phyloP scores from a whole-genome alignment of 2,329 filamentous ascomycete genomes.

The Hypoxylon sp. region DNA sequence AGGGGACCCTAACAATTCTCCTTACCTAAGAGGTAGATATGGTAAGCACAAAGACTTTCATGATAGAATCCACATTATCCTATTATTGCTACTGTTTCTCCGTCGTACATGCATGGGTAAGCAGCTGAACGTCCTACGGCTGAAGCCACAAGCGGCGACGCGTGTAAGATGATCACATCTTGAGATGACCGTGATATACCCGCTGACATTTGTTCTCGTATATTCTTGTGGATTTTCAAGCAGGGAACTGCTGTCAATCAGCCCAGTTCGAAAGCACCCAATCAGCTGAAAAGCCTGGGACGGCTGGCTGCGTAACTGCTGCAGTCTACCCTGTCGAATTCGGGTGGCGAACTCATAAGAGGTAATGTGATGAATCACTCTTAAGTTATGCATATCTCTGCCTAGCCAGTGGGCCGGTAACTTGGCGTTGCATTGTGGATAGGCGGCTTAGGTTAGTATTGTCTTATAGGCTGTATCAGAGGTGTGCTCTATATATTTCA shows the following conservation, averaged over 20 bases:
- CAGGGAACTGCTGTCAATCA: not conserved
- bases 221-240: not conserved
- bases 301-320: not conserved
- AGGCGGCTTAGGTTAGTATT: not conserved
- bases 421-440: not conserved
- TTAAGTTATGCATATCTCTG: not conserved
- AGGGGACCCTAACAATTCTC: not conserved
- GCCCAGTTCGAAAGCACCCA: conserved; percentile 2
- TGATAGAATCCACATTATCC: too few species aligned
- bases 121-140: not conserved
- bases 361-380: not conserved
- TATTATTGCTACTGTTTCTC: too few species aligned
- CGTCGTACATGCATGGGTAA: not conserved
- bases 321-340: not conserved
- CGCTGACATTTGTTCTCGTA: conserved; percentile 10
- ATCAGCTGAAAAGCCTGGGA: conserved; percentile 6
- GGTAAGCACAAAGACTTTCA: too few species aligned
- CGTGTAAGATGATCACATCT: conserved; percentile 10
- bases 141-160: not conserved
- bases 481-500: not conserved
- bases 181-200: conserved; percentile 11
- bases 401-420: not conserved
- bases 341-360: not conserved
- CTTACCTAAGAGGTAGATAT: too few species aligned
- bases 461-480: not conserved